These are phyloP conservation scores for Lolium perenne DNA, from an alignment of 176 grass and related monocot genomes.

Conservation along the genomic window DNA sequence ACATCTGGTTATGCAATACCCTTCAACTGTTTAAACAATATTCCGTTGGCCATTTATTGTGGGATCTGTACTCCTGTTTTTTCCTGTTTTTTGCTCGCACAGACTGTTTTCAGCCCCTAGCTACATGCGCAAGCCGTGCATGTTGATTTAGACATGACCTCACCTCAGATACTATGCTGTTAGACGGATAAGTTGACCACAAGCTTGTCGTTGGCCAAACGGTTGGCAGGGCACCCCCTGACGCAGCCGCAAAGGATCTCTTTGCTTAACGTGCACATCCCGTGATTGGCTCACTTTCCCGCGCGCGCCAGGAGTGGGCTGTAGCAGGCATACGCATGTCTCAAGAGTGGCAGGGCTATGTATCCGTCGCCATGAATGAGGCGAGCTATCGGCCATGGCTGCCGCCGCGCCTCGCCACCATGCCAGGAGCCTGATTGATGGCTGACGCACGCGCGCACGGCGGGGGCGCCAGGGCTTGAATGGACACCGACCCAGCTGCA, in stretches of 20 bases:
- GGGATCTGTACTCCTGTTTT: background rate
- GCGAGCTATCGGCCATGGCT: background rate
- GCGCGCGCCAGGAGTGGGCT: no score
- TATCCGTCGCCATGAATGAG: background rate
- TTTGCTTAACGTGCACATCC: background rate
- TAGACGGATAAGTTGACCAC: background rate
- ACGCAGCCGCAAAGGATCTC: background rate
- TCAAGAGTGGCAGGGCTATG: background rate
- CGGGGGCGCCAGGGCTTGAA: background rate
- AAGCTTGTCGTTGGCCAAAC: background rate
- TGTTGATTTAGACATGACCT: background rate
- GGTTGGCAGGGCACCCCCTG: background rate
- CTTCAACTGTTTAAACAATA: background rate
- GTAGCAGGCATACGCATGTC: no score
- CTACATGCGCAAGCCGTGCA: background rate
- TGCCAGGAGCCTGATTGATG: constrained; percentile 1
- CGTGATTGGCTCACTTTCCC: background rate
- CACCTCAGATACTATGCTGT: background rate
- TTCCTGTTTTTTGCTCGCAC: background rate
- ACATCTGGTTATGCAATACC: no score
- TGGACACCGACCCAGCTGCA: constrained; percentile 14
- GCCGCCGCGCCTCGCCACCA: background rate
- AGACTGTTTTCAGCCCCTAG: background rate
- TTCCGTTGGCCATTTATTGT: background rate
- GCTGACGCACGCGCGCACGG: constrained; percentile 35